Evolutionary conservation across 2,329 filamentous ascomycete species (phyloP), one percentile per base, ranked within the genome.

Genomic region (Xylaria sp.): DNA sequence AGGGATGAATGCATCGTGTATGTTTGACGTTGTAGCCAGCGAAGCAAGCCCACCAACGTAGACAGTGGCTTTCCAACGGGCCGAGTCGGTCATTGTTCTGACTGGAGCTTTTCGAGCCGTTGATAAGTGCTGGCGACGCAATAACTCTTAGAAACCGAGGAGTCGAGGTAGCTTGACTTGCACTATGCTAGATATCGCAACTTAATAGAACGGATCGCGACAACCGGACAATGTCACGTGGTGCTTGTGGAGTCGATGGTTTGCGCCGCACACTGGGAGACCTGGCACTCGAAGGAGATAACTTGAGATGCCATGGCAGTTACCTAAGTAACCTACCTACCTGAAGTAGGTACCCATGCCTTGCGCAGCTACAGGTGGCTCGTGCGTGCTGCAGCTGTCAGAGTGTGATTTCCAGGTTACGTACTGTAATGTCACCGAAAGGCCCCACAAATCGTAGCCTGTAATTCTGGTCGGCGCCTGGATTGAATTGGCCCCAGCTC

Each of bases 1-100:
- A 0, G 96, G 95, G 59, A 99, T 86, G 79, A 99, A 99, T 57
- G 93, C 93, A 72, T 96, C 92, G 71, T 93, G 89, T 47, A 99
- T 82, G 63, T 89, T 91, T 63, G 87, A 85, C 37, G 83, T 81
- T 11, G 89, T 94, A 60, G 96, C 93, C 53, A 87, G 83, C 64
- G 89, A 87, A 68, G 95, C 89, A 52, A 99, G 86, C 31, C 94
- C 94, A 65, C 93, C 93, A 53, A 99, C 91, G 74, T 96, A 96
- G 64, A 99, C 85, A 10, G 95, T 99, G 46, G 91, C 88, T 78
- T 97, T 97, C 78, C 94, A 89, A 65, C 94, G 88, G 52, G 90
- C 81, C 54, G 89, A 82, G 76, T 97, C 93, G 31, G 92, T 88
- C 91, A 97, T 96, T 61, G 80, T 65, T 56, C 33, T 37, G 52